Conservation (phyloP, 2,329 filamentous ascomycete genomes). For the Macrophomina phaseolina region DNA sequence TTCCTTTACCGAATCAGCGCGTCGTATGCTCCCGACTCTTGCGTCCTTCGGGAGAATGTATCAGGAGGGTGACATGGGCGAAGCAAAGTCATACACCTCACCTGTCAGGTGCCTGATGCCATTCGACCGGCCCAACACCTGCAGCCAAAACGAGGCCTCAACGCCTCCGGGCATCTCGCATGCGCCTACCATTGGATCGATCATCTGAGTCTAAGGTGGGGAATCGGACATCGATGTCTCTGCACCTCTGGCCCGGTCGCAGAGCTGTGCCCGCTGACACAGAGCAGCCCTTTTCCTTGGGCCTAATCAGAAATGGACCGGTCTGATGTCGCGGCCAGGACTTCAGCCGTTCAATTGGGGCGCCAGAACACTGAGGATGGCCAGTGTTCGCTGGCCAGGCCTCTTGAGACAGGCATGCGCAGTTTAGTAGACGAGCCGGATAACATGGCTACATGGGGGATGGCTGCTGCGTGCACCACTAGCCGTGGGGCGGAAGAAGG, state of each 20-base stretch:
- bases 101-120: conserved; percentile 21
- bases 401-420: no score
- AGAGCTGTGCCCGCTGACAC: background rate
- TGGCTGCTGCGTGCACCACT: background rate
- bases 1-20: conserved; percentile 14
- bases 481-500: background rate
- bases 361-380: no score
- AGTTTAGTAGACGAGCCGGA: background rate
- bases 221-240: conserved; percentile 7
- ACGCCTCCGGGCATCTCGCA: conserved; percentile 9
- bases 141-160: conserved; percentile 10
- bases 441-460: background rate
- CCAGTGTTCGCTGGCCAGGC: no score
- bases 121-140: conserved; percentile 17
- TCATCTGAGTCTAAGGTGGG: conserved; percentile 12
- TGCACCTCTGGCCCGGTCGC: conserved; percentile 11
- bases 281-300: background rate
- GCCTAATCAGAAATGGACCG: no score
- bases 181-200: conserved; percentile 19
- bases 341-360: no score
- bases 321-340: no score
- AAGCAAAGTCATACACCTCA: conserved; percentile 23
- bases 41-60: conserved; percentile 18
- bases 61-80: conserved; percentile 22
- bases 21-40: conserved; percentile 19